Conservation (phyloP, 345 rosid genomes). For the Bruguiera parviflora region DNA sequence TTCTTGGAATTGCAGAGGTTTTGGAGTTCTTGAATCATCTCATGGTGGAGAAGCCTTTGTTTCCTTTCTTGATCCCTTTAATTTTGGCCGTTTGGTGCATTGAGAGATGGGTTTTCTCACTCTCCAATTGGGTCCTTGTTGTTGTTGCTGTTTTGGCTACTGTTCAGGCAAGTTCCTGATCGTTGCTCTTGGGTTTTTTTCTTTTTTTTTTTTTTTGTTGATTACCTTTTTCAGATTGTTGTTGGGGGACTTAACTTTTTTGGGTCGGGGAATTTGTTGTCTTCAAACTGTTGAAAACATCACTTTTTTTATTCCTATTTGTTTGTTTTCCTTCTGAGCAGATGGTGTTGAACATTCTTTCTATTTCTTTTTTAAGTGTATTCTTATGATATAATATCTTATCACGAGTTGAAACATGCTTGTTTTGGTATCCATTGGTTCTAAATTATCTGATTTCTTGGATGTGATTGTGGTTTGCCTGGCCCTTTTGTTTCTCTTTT, state of each 20-base stretch:
- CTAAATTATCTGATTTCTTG: too few species aligned
- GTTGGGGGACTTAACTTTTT: too few species aligned
- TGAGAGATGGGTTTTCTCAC: slow-evolving; percentile 85
- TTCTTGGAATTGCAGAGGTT: slow-evolving; percentile 38
- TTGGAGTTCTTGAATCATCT: slow-evolving; percentile 52
- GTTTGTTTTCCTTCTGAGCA: too few species aligned
- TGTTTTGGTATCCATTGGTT: too few species aligned
- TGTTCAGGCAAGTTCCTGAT: slow-evolving; percentile 50
- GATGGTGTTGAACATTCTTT: too few species aligned
- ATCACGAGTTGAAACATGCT: too few species aligned
- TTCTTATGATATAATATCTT: too few species aligned
- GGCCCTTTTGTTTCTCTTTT: background rate
- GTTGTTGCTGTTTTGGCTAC: slow-evolving; percentile 87
- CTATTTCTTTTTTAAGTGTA: too few species aligned
- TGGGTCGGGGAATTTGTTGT: background rate
- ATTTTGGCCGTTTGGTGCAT: slow-evolving; percentile 63
- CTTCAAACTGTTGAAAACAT: background rate
- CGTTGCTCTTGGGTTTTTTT: background rate
- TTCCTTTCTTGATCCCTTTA: slow-evolving; percentile 57
- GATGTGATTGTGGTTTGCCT: background rate
- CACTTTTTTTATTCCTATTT: too few species aligned
- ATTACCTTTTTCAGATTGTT: background rate
- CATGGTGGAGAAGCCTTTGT: slow-evolving; percentile 56
- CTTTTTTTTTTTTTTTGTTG: background rate
- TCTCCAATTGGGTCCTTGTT: slow-evolving; percentile 93